Conservation (phyloP, 2,329 filamentous ascomycete species). For the Aschersonia sp. region DNA sequence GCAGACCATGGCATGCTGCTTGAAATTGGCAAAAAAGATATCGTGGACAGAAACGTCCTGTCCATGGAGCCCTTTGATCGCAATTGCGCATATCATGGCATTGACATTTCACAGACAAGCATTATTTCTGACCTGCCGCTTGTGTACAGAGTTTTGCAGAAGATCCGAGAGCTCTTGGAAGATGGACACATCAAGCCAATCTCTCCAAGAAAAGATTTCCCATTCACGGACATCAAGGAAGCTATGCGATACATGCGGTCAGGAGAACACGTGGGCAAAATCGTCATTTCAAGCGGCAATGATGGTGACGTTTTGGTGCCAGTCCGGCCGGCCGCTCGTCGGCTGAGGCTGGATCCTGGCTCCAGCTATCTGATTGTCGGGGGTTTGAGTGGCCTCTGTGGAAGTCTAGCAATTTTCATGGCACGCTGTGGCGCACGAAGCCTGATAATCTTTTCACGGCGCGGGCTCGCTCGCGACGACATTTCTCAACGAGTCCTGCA, state of each 20-base stretch:
- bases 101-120: constrained; percentile 2
- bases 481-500: constrained; percentile 8
- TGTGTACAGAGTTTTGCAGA: not conserved
- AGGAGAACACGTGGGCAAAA: constrained; percentile 23
- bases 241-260: constrained; percentile 22
- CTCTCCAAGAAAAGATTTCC: not conserved
- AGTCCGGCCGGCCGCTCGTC: not conserved
- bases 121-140: not conserved
- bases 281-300: constrained; percentile 11
- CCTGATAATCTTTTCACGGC: not conserved
- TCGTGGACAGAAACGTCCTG: constrained; percentile 14
- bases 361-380: not conserved
- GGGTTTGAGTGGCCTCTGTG: not conserved
- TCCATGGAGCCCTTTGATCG: constrained; percentile 10
- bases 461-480: not conserved
- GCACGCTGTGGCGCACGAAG: not conserved
- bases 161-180: not conserved
- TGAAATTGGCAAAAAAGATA: constrained; percentile 14
- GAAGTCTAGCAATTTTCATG: not conserved
- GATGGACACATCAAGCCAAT: not conserved
- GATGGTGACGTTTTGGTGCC: not conserved
- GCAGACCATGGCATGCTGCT: constrained; percentile 16
- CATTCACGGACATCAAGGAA: constrained; percentile 10
- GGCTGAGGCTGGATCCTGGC: not conserved
- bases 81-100: not conserved